Base-by-base conservation (phyloP, 2,329 filamentous ascomycete genomes). In the Metarhizium guizhouense region DNA sequence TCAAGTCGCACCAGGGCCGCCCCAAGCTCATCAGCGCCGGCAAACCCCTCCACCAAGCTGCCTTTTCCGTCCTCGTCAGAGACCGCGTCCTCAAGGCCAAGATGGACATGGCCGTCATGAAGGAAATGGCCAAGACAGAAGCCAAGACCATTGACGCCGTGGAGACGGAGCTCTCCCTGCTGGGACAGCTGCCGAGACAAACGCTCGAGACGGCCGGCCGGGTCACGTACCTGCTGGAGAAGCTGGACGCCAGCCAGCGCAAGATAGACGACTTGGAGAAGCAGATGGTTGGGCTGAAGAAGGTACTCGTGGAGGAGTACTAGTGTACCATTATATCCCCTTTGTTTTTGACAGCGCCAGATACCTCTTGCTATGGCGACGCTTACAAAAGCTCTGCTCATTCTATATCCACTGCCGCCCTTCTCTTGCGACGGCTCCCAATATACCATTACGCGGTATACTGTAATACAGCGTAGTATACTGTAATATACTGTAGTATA, bases 41-140 rank as follows among this genome's bases (percentile, higher is more conserved):
- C 25, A 90, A 89, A 65, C 92, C 93, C 0, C 87, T 97, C 30
- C 95, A 93, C 70, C 83, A 85, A 56, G 84, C 92, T 1, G 92
- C 92, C 0, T 97, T 97, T 73, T 78, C 80, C 57, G 76, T 82
- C 42, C 74, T 96, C 42, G 79, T 84, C 0, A 73, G 82, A 49
- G 92, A 96, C 66, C 76, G 78, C 6, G 89, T 90, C 1, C 76
- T 96, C 47, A 78, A 79, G 47, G 86, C 87, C 40, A 83, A 85
- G 60, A 81, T 96, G 69, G 86, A 90, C 64, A 74, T 95, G 11
- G 81, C 82, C 1, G 76, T 91, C 18, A 64, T 95, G 25, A 78
- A 76, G 0, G 85, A 93, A 67, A 73, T 88, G 56, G 82, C 84
- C 29, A 85, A 85, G 64, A 79, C 83, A 3, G 90, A 96, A 73